Evolutionary conservation across 176 grass and related monocot species (phyloP), one percentile per base, ranked within the genome.

Genomic region (Puccinellia tenuiflora): DNA sequence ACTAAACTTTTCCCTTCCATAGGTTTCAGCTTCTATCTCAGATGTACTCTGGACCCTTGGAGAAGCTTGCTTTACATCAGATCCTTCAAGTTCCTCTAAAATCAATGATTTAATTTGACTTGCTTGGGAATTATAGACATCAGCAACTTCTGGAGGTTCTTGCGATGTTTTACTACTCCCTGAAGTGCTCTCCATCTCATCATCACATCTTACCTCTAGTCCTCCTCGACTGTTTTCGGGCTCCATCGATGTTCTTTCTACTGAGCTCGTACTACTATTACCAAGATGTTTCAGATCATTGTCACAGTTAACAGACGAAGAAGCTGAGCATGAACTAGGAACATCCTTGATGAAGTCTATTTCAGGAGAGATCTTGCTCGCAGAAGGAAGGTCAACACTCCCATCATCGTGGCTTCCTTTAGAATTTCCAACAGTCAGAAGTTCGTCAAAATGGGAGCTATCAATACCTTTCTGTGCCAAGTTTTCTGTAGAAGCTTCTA

Each of bases 1-100:
- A 81, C 76, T 86, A 18, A 91, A 81, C 29, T 86, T 88, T 84
- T 91, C 83, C 72, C 81, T 86, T 28, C 81, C 62, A 77, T 65
- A 82, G 39, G 71, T 71, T 79, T 87, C 73, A 83, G n/a, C 47
- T 71, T 78, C 75, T 9, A 21, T 10, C 48, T 76, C 73, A 76
- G 50, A 68, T 54, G 47, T 86, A 73, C 40, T 81, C 24, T 30
- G 57, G 13, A 37, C 70, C 63, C 18, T 76, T 21, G 15, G 69
- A 37, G 33, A 61, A 85, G 61, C 17, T 73, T 90, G 78, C 26
- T 7, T 71, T 78, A 53, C 54, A 79, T 52, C 76, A 79, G 79
- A 53, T 68, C 78, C 84, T 85, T 79, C 29, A 46, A 88, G 40
- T 83, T 79, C 81, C 77, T 88, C 85, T 72, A 81, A 54, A 68